Percentiles rank a stretch among this genome's conserved stretches.
Conservation (phyloP, 2,329 filamentous ascomycete species). For the Fusarium anguioides region DNA sequence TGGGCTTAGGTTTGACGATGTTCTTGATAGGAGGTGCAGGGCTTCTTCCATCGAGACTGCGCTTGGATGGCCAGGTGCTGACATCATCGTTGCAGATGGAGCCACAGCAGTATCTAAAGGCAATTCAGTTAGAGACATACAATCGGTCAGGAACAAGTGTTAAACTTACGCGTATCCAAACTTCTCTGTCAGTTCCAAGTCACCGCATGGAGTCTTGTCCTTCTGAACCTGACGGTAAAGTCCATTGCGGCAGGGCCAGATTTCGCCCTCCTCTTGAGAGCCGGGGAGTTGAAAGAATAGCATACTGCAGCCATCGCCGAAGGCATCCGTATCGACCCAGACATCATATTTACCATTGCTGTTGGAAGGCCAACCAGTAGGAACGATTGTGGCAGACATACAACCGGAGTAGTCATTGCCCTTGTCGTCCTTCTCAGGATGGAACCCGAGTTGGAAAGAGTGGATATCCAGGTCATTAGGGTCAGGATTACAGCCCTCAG, state of each 20-base stretch:
- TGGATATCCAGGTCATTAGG: background rate
- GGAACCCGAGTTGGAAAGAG: background rate
- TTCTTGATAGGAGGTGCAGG: background rate
- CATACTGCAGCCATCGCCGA: conserved; percentile 10
- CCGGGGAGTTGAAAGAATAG: conserved; percentile 18
- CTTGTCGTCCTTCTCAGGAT: background rate
- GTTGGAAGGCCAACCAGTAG: background rate
- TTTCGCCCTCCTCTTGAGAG: background rate
- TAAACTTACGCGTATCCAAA: conserved; percentile 3
- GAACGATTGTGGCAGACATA: background rate
- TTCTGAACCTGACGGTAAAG: conserved; percentile 5
- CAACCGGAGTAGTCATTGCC: background rate
- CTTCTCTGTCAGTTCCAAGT: background rate
- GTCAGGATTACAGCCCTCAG: background rate
- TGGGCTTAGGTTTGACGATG: background rate
- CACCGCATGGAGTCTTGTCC: background rate
- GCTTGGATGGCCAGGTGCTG: background rate
- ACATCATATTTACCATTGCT: background rate
- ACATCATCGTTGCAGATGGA: conserved; percentile 1
- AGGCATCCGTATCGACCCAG: conserved; percentile 4
- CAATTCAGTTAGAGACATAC: background rate
- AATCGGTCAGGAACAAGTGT: rapidly evolving
- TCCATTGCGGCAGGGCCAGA: conserved; percentile 4
- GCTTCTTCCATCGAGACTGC: background rate
- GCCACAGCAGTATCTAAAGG: background rate